These are phyloP conservation scores for Gloeopeniophorella convolvens DNA, from an alignment of 768 basidiomycete genomes.

Conservation along the genomic window DNA sequence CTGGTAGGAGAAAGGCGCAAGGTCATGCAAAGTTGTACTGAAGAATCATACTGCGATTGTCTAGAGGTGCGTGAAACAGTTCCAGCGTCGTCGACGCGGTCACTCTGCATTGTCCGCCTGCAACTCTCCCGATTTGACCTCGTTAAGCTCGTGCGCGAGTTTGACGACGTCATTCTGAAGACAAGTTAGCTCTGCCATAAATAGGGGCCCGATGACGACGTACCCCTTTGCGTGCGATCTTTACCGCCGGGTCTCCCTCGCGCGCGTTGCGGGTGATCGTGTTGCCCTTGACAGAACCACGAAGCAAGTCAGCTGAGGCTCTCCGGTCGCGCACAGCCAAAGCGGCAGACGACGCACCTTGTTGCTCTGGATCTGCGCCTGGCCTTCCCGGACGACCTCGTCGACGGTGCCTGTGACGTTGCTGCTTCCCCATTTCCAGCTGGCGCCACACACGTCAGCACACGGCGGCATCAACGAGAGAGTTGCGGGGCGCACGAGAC, in stretches of 20 bases:
- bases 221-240: constrained; percentile 40
- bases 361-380: constrained; percentile 39
- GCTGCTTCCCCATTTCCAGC: constrained; percentile 13
- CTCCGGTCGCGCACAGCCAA: no score
- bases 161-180: constrained; percentile 45
- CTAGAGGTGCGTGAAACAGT: background rate
- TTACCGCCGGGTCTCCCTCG: constrained; percentile 44
- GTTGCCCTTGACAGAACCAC: constrained; percentile 30
- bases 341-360: no score
- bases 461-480: background rate
- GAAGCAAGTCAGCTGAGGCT: no score
- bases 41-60: no score
- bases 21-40: no score
- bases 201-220: constrained; percentile 19
- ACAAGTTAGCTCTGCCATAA: background rate
- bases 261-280: constrained; percentile 37
- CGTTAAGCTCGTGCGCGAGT: constrained; percentile 43
- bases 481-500: constrained; percentile 1
- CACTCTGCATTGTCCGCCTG: no score
- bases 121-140: constrained; percentile 30
- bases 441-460: background rate
- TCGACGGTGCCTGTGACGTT: constrained; percentile 8
- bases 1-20: no score
- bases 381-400: constrained; percentile 34
- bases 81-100: background rate